Conservation (phyloP, 2,329 filamentous ascomycete genomes). For the Dothistroma pini region DNA sequence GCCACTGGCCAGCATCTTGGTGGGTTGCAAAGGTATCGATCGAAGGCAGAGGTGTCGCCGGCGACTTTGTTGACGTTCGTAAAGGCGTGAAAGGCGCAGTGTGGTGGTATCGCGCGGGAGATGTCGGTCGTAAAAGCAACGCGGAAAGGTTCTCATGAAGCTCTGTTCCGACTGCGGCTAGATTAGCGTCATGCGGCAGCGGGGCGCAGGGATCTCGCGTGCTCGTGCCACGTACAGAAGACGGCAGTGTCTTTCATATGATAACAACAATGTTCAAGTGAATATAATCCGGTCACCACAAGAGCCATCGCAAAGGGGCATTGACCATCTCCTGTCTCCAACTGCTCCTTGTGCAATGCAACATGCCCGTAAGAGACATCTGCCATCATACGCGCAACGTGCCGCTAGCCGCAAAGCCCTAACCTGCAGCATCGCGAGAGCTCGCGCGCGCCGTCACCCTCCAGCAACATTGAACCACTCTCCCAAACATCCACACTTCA, state of each 20-base stretch:
- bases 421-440: too few species aligned
- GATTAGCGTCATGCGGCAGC: background rate
- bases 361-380: too few species aligned
- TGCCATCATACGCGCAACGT: too few species aligned
- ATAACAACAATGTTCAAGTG: background rate
- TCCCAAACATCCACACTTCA: background rate
- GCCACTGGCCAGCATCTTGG: constrained; percentile 14
- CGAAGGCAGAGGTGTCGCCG: constrained; percentile 1
- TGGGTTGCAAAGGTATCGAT: background rate
- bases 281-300: background rate
- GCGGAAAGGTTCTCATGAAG: constrained; percentile 1
- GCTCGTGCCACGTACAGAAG: background rate
- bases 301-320: background rate
- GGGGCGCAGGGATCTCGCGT: background rate
- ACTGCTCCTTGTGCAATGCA: too few species aligned
- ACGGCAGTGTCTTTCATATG: constrained; percentile 3
- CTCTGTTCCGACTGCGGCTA: background rate
- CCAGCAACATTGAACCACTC: background rate
- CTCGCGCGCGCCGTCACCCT: too few species aligned
- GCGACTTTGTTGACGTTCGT: constrained; percentile 2
- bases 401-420: too few species aligned
- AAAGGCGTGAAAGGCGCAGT: background rate
- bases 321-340: too few species aligned
- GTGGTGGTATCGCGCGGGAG: background rate
- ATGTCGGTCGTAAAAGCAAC: constrained; percentile 1